Percentiles rank a stretch among this genome's conserved stretches.
Conservation (phyloP, 2,329 filamentous ascomycete genomes). For the Epichloe brachyelytri region DNA sequence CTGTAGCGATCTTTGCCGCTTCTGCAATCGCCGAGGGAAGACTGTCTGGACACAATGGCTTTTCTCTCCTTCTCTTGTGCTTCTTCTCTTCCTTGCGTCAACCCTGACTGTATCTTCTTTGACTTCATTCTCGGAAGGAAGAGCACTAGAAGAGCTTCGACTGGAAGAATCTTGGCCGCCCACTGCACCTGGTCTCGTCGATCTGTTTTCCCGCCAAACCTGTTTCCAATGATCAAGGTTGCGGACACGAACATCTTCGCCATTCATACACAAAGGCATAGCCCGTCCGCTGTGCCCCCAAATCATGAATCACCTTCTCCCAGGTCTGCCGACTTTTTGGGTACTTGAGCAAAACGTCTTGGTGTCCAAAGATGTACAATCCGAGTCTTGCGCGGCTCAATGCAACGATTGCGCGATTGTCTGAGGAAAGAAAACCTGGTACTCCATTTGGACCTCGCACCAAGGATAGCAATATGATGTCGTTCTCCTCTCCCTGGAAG, state of each 20-base stretch:
- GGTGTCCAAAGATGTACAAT: constrained; percentile 77
- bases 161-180: background rate
- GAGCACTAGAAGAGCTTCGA: background rate
- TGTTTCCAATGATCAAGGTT: constrained; percentile 38
- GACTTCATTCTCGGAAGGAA: background rate
- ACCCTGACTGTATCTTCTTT: background rate
- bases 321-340: constrained; percentile 27
- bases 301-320: constrained; percentile 26
- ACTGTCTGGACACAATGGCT: background rate
- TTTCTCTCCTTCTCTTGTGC: no score
- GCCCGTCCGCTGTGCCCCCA: constrained; percentile 25
- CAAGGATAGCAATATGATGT: constrained; percentile 66
- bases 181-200: background rate
- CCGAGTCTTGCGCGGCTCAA: constrained; percentile 61
- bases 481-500: constrained; percentile 86
- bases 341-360: constrained; percentile 33
- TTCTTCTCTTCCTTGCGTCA: background rate
- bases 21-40: background rate
- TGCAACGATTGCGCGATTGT: constrained; percentile 45
- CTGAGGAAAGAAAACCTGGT: constrained; percentile 62
- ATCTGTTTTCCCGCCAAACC: constrained; percentile 10
- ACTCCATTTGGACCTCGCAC: constrained; percentile 51
- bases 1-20: background rate
- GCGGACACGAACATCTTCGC: constrained; percentile 34
- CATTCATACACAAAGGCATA: constrained; percentile 33